phyloP scores from a whole-genome alignment of 768 basidiomycete genomes.

The Glaciozyma martinii region DNA sequence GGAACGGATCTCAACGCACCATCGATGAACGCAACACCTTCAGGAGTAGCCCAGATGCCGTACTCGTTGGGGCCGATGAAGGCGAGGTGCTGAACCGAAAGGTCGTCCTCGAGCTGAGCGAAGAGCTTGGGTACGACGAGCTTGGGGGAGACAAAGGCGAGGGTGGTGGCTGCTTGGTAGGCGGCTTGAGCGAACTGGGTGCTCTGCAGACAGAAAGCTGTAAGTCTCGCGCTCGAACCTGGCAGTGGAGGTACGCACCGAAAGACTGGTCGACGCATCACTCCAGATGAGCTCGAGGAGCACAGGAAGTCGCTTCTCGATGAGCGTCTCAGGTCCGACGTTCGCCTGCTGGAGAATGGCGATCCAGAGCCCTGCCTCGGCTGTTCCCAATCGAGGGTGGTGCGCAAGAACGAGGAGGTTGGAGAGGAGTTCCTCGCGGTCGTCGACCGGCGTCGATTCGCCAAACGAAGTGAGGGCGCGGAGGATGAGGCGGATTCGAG shows the following conservation, averaged over 20 bases:
- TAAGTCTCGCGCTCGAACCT: neutral
- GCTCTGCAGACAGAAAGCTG: neutral
- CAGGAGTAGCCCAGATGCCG: conserved; percentile 76
- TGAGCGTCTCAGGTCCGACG: conserved; percentile 20
- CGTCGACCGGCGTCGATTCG: conserved; percentile 43
- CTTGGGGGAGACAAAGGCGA: conserved; percentile 70
- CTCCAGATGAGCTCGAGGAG: conserved; percentile 23
- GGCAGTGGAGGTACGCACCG: conserved; percentile 44
- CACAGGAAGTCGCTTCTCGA: conserved; percentile 3
- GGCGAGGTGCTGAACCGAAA: conserved; percentile 54
- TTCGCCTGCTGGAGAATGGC: conserved; percentile 19
- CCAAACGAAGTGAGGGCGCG: conserved; percentile 48
- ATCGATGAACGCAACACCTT: conserved; percentile 70
- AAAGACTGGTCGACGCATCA: conserved; percentile 36
- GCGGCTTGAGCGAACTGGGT: conserved; percentile 47
- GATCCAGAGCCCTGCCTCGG: conserved; percentile 24
- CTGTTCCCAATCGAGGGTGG: conserved; percentile 47
- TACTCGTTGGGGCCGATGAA: conserved; percentile 63
- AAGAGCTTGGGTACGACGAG: conserved; percentile 60
- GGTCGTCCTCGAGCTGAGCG: conserved; percentile 55
- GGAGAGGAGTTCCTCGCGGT: conserved; percentile 48
- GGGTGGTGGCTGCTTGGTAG: conserved; percentile 62
- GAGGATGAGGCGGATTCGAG: conserved; percentile 49
- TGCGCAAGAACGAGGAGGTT: conserved; percentile 62
- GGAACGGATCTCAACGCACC: conserved; percentile 45